A percentile compares a stretch with the other conserved stretches of the same genome.
These are phyloP conservation scores for Diaporthe longicolla DNA, from an alignment of 2,329 filamentous ascomycete genomes.

Conservation along the genomic window DNA sequence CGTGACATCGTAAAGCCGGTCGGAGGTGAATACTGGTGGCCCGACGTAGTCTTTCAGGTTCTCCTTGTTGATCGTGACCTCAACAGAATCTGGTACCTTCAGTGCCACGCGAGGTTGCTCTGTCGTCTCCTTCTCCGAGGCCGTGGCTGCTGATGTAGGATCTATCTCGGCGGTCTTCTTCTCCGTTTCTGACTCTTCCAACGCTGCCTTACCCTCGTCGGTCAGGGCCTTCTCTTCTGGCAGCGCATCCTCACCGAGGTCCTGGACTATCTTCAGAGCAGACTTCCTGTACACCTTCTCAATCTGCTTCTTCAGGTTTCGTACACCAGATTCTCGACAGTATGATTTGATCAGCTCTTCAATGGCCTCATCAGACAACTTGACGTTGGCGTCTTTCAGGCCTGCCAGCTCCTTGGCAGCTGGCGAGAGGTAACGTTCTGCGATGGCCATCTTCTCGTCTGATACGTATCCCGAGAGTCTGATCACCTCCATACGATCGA, in stretches of 20 bases:
- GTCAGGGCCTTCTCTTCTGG: constrained; percentile 87
- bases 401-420: constrained; percentile 95
- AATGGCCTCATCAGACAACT: constrained; percentile 87
- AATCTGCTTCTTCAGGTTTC: constrained; percentile 99
- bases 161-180: constrained; percentile 56
- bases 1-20: constrained; percentile 93
- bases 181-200: constrained; percentile 79
- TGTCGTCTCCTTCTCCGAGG: constrained; percentile 74
- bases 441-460: constrained; percentile 99
- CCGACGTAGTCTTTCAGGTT: constrained; percentile 98
- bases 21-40: constrained; percentile 94
- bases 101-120: constrained; percentile 82
- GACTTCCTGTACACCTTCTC: constrained; percentile 99
- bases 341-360: constrained; percentile 99
- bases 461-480: constrained; percentile 95
- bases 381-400: constrained; percentile 90
- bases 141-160: constrained; percentile 44
- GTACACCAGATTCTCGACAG: constrained; percentile 95
- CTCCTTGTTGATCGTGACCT: constrained; percentile 87
- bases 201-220: constrained; percentile 84
- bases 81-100: constrained; percentile 87
- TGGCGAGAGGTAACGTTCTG: constrained; percentile 91
- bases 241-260: constrained; percentile 87
- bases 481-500: constrained; percentile 98
- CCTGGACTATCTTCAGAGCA: constrained; percentile 95